These are phyloP conservation scores for Alnus rubra DNA, from an alignment of 306 rosid species.

Conservation along the genomic window DNA sequence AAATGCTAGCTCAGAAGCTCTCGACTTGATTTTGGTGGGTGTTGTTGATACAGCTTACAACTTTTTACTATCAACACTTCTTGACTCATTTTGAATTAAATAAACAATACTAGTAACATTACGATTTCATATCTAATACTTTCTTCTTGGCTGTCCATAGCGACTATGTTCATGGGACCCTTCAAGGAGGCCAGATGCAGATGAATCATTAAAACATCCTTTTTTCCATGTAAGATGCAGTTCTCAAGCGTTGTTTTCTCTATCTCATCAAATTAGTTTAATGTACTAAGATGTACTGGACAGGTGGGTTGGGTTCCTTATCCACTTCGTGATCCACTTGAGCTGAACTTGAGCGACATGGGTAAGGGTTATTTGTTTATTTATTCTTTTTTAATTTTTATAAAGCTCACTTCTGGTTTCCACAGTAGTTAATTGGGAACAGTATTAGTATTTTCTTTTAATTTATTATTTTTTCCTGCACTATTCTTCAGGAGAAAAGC, in stretches of 20 bases:
- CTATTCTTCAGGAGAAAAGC: slow-evolving; percentile 58
- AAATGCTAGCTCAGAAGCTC: slow-evolving; percentile 75
- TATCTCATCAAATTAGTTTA: slow-evolving; percentile 24
- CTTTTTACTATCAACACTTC: slow-evolving; percentile 10
- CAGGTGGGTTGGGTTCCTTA: slow-evolving; percentile 68
- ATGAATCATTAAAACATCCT: slow-evolving; percentile 73
- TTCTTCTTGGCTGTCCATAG: slow-evolving; percentile 38
- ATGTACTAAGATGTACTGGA: slow-evolving; percentile 34
- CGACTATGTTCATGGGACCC: slow-evolving; percentile 81
- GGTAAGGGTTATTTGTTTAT: slow-evolving; percentile 43
- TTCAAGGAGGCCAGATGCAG: slow-evolving; percentile 75
- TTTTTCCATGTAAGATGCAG: slow-evolving; percentile 63
- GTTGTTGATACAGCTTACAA: slow-evolving; percentile 23
- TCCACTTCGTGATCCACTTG: slow-evolving; percentile 69
- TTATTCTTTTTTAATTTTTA: slow-evolving; percentile 14
- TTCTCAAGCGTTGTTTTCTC: slow-evolving; percentile 22
- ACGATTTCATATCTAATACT: slow-evolving; percentile 21
- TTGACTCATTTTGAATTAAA: slow-evolving; percentile 6
- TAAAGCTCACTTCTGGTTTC: slow-evolving; percentile 15
- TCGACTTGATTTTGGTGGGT: slow-evolving; percentile 74
- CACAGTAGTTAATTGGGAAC: slow-evolving; percentile 1
- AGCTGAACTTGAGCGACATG: slow-evolving; percentile 72
- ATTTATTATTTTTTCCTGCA: slow-evolving; percentile 25
- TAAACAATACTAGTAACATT: background rate
- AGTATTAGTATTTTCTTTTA: slow-evolving; percentile 9